A percentile compares a stretch with the other conserved stretches of the same genome.
Evolutionary conservation across 2,329 filamentous ascomycete genomes (phyloP).

Genomic region (Microcera coccophila): DNA sequence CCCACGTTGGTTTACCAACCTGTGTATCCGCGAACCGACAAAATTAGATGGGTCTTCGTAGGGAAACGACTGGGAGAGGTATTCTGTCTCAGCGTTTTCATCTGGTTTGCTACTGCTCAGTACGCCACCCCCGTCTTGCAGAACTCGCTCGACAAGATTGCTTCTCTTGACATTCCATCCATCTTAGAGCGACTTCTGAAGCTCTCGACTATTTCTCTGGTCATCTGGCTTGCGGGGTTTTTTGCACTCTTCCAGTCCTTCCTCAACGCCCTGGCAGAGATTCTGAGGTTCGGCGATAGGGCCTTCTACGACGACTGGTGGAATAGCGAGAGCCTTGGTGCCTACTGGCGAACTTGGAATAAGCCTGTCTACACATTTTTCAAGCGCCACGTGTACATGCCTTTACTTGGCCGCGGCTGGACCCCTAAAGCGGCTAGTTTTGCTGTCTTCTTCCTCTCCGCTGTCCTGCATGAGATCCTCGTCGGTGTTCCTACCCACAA

Average conservation of each 20-base stretch:
- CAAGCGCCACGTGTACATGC: constrained; percentile 88
- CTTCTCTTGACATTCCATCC: constrained; percentile 70
- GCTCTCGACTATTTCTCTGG: constrained; percentile 86
- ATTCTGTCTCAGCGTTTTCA: constrained; percentile 74
- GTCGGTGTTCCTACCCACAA: constrained; percentile 95
- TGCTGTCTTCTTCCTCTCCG: constrained; percentile 83
- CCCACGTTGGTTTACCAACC: constrained; percentile 96
- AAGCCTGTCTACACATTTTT: constrained; percentile 97
- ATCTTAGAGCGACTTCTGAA: constrained; percentile 91
- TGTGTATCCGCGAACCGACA: constrained; percentile 80
- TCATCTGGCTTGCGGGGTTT: constrained; percentile 97
- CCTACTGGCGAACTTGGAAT: constrained; percentile 97
- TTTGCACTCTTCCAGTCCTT: constrained; percentile 94
- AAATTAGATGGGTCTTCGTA: constrained; percentile 84
- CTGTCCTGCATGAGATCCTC: constrained; percentile 83
- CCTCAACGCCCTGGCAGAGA: constrained; percentile 85
- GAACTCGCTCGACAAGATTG: constrained; percentile 87
- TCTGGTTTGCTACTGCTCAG: constrained; percentile 93
- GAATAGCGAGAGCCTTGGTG: constrained; percentile 82
- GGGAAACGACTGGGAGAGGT: constrained; percentile 77
- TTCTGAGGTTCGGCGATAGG: constrained; percentile 85
- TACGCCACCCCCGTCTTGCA: constrained; percentile 86
- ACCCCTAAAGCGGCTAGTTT: constrained; percentile 66
- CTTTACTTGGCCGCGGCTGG: constrained; percentile 80
- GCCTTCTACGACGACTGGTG: constrained; percentile 98